Conservation (phyloP, 108 stramenopile species). For the Asterionellopsis glacialis region DNA sequence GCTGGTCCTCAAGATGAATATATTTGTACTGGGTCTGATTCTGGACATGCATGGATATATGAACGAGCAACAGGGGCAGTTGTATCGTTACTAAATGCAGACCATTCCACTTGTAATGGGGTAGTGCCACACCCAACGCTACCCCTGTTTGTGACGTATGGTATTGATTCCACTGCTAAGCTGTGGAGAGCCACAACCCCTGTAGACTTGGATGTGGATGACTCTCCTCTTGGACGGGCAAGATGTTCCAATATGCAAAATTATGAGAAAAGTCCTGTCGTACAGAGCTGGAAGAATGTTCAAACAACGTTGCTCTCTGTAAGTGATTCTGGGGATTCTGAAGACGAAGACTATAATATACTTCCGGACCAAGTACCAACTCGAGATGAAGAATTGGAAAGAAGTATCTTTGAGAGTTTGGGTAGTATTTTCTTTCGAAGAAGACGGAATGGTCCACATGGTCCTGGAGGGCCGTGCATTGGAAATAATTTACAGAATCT, state of each 20-base stretch:
- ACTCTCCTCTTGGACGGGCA: slow-evolving; percentile 42
- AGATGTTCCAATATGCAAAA: slow-evolving; percentile 17
- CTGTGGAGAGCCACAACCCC: slow-evolving; percentile 79
- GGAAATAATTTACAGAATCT: slow-evolving; percentile 66
- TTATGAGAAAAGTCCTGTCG: slow-evolving; percentile 53
- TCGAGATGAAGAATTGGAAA: slow-evolving; percentile 12
- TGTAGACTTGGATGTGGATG: slow-evolving; percentile 60
- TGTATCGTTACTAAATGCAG: slow-evolving; percentile 66
- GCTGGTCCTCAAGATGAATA: slow-evolving; percentile 81
- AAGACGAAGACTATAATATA: slow-evolving; percentile 21
- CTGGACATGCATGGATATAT: slow-evolving; percentile 75
- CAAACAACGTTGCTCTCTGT: neutral
- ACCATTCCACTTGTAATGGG: slow-evolving; percentile 77
- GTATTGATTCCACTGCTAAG: slow-evolving; percentile 83
- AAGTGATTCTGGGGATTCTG: slow-evolving; percentile 10
- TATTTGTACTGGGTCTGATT: slow-evolving; percentile 80
- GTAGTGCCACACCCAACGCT: slow-evolving; percentile 72
- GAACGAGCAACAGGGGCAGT: slow-evolving; percentile 61
- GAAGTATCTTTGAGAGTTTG: slow-evolving; percentile 11
- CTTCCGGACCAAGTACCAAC: slow-evolving; percentile 60
- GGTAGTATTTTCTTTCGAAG: neutral
- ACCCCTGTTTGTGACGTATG: slow-evolving; percentile 76
- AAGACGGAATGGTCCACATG: slow-evolving; percentile 1
- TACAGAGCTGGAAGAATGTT: slow-evolving; percentile 32
- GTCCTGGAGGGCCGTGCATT: slow-evolving; percentile 22